phyloP scores from a whole-genome alignment of 257 asterid genomes.

The Nemophila menziesii region DNA sequence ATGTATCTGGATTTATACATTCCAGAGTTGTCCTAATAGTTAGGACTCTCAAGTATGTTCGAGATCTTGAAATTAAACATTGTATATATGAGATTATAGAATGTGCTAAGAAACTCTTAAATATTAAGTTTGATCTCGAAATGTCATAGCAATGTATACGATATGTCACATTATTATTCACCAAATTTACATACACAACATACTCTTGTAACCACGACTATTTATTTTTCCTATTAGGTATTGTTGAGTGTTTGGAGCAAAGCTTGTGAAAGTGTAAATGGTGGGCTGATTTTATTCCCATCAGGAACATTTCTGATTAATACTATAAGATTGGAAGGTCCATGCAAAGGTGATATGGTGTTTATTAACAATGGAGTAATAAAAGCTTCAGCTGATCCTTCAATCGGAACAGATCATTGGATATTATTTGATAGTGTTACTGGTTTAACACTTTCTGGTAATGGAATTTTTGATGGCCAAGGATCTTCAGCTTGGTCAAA shows the following conservation, averaged over 20 bases:
- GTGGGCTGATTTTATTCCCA: slow-evolving; percentile 7
- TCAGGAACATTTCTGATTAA: slow-evolving; percentile 6
- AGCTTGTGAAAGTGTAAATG: slow-evolving; percentile 2
- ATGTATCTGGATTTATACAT: neutral
- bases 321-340: slow-evolving; percentile 9
- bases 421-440: slow-evolving; percentile 4
- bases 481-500: slow-evolving; percentile 11
- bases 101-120: no score
- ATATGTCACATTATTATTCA: no score
- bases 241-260: slow-evolving; percentile 8
- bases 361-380: slow-evolving; percentile 5
- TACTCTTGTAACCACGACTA: no score
- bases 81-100: no score
- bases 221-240: slow-evolving; percentile 1
- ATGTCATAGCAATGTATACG: no score
- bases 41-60: no score
- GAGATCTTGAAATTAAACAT: no score
- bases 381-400: slow-evolving; percentile 4
- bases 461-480: slow-evolving; percentile 14
- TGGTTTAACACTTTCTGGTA: slow-evolving; percentile 7
- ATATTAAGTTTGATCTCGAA: no score
- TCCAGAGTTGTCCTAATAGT: no score
- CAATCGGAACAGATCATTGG: slow-evolving; percentile 1
- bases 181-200: no score
- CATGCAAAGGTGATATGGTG: slow-evolving; percentile 6